A percentile compares a stretch with the other conserved stretches of the same genome.
These are phyloP conservation scores for Aspergillus intermedius DNA, from an alignment of 2,329 filamentous ascomycete species.

Conservation along the genomic window DNA sequence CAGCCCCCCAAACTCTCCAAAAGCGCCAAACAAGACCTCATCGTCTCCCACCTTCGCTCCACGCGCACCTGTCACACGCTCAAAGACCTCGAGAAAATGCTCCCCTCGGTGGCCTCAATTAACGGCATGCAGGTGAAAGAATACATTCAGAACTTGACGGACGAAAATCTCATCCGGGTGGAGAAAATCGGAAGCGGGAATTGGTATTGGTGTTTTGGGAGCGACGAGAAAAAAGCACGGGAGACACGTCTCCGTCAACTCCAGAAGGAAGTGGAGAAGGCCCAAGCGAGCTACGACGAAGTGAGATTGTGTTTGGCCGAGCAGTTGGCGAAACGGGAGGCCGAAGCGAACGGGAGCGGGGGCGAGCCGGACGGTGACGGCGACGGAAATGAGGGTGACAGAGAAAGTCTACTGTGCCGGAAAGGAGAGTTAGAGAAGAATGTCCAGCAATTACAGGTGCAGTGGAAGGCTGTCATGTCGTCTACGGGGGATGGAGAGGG, in stretches of 20 bases:
- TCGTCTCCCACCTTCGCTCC: constrained; percentile 54
- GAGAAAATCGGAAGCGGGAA: constrained; percentile 67
- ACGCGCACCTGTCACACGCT: constrained; percentile 57
- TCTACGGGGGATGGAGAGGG: constrained; percentile 26
- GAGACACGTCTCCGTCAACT: constrained; percentile 27
- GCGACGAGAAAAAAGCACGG: constrained; percentile 48
- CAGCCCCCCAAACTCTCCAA: constrained; percentile 51
- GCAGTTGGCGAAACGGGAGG: constrained; percentile 27
- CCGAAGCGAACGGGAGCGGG: constrained; percentile 13
- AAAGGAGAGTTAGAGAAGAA: constrained; percentile 23
- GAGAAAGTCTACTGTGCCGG: constrained; percentile 13
- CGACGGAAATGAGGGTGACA: constrained; percentile 11
- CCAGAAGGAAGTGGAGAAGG: constrained; percentile 23
- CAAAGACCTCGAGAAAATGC: constrained; percentile 61
- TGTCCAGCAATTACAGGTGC: constrained; percentile 24
- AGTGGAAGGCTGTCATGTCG: constrained; percentile 5
- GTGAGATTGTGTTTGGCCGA: constrained; percentile 30
- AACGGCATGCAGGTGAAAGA: constrained; percentile 63
- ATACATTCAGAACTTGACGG: constrained; percentile 55
- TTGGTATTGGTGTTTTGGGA: constrained; percentile 65
- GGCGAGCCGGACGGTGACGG: background rate
- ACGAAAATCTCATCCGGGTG: constrained; percentile 56
- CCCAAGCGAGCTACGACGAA: constrained; percentile 23
- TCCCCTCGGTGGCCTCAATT: constrained; percentile 57
- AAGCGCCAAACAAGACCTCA: constrained; percentile 51